Evolutionary conservation across 148 eudicot species (phyloP).

Genomic region (Cornus suecica): DNA sequence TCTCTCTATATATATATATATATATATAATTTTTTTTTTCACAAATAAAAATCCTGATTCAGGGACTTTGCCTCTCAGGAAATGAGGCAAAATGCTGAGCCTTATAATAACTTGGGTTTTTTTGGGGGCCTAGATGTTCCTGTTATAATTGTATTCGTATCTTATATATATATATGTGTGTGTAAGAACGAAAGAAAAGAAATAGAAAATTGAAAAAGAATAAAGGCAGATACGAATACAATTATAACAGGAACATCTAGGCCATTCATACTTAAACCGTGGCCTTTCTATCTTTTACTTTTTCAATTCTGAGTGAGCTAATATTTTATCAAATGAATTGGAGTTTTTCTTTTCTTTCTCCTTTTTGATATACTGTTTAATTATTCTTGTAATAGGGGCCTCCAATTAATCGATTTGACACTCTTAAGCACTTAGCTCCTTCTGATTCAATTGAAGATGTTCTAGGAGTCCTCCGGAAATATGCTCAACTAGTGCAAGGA

Average conservation of each 20-base stretch:
- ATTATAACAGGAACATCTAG: too few relatives aligned
- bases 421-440: constrained; percentile 63
- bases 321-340: neutral
- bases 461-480: constrained; percentile 45
- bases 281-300: constrained; percentile 1
- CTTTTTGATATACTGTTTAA: neutral
- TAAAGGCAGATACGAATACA: too few relatives aligned
- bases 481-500: constrained; percentile 78
- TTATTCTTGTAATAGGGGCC: constrained; percentile 49
- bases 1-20: too few relatives aligned
- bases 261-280: too few relatives aligned
- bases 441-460: constrained; percentile 51
- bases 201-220: too few relatives aligned
- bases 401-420: constrained; percentile 55
- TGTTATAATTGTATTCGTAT: neutral
- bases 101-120: too few relatives aligned
- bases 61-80: too few relatives aligned
- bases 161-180: too few relatives aligned
- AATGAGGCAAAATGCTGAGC: too few relatives aligned
- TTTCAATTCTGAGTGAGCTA: neutral
- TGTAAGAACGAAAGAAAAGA: too few relatives aligned
- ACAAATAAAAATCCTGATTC: too few relatives aligned
- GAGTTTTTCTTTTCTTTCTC: neutral
- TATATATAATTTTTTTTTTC: too few relatives aligned
- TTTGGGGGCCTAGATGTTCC: neutral